Base-by-base conservation (phyloP, 176 grass and related monocot species). In the Oryza nivara region DNA sequence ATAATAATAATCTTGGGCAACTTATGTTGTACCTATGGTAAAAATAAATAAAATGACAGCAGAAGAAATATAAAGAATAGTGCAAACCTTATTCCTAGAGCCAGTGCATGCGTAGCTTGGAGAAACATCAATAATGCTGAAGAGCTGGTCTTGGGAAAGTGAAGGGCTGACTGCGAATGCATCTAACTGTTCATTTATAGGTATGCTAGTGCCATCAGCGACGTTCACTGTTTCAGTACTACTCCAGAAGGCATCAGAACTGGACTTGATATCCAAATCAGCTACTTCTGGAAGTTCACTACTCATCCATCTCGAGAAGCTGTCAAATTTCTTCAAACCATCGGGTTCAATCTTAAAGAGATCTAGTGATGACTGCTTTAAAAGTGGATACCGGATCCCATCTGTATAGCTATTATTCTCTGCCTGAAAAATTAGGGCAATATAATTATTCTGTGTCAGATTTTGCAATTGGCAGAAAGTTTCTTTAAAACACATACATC, bases 301-400 rank as follows among this genome's bases (percentile, higher is more conserved):
- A 84, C 80, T 95, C 96, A 98, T 95, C 96, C 96, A 98, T 70
- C 88, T 94, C 15, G 91, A 95, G 83, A 98, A 98, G 89, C 96
- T 98, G 66, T 98, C 96, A 1, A 95, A 95, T 82, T 98, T 98
- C 63, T 98, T 98, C 76, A 98, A 88, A 83, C 91, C 91, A 88
- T 92, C 93, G 20, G 88, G 75, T 79, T 93, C 85, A 14, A 81
- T 72, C 82, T 91, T 90, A 38, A 92, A 90, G 65, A 90, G 64
- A 83, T 95, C 91, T 41, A 90, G 83, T 67, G 89, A 95, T 84
- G 87, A 79, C 72, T 92, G 89, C 66, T 93, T 95, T 49, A 88
- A 72, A 89, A 90, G 87, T 67, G 92, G 67, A 87, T 69, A 63
- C 66, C 75, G 69, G 49, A 76, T 51, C 74, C 75, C 89, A 75